Evolutionary conservation across 441 rosid genomes (phyloP).

Genomic region (Adansonia grandidieri): DNA sequence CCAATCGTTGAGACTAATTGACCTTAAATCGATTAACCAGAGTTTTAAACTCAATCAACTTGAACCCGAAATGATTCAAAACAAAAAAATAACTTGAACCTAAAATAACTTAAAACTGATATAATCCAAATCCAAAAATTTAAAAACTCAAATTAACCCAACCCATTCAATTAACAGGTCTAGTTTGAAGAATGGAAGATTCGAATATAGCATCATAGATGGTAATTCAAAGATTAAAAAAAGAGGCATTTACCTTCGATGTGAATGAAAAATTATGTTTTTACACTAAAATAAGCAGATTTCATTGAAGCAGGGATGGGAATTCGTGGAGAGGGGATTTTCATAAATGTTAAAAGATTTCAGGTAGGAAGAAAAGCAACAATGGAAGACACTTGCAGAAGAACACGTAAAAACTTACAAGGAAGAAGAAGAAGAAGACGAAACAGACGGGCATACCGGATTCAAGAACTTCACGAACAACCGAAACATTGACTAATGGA

Average conservation of each 20-base stretch:
- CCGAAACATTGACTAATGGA: constrained; percentile 77
- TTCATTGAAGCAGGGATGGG: not conserved
- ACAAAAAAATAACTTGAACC: too few relatives aligned
- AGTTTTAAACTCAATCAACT: too few relatives aligned
- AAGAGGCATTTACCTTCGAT: not conserved
- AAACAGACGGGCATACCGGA: constrained; percentile 4
- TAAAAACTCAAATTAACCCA: too few relatives aligned
- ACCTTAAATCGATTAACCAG: too few relatives aligned
- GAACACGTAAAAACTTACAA: constrained; percentile 3
- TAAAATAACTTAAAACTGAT: too few relatives aligned
- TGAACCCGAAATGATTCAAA: too few relatives aligned
- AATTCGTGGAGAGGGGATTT: not conserved
- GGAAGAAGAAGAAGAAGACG: not conserved
- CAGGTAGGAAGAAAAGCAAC: not conserved
- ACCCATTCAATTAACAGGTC: too few relatives aligned
- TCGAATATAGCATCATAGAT: not conserved
- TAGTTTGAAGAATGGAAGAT: too few relatives aligned
- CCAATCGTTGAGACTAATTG: too few relatives aligned
- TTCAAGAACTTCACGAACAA: constrained; percentile 77
- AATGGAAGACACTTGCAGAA: constrained; percentile 13
- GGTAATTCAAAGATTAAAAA: not conserved
- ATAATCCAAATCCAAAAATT: too few relatives aligned
- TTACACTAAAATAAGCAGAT: not conserved
- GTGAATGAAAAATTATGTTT: not conserved
- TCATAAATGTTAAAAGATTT: not conserved